These are phyloP conservation scores for Cyberlindnera amylophila DNA, from an alignment of 805 yeast genomes.

Conservation along the genomic window DNA sequence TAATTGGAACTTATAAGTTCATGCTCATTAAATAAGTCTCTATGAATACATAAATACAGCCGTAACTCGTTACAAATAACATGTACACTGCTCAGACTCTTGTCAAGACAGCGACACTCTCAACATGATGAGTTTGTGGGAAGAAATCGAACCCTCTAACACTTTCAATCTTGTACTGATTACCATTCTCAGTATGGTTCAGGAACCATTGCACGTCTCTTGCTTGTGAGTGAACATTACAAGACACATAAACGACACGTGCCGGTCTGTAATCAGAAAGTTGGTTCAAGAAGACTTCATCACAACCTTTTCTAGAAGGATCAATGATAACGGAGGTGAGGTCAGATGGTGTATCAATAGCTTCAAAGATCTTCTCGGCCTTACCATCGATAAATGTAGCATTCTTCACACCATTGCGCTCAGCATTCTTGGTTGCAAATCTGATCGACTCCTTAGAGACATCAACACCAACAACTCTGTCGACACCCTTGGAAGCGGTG, in stretches of 20 bases:
- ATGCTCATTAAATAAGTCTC: background rate
- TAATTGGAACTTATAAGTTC: background rate
- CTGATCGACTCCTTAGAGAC: conserved; percentile 86
- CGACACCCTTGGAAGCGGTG: conserved; percentile 78
- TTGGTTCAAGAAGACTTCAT: conserved; percentile 80
- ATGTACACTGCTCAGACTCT: conserved; percentile 22
- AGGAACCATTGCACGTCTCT: conserved; percentile 85
- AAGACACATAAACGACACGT: conserved; percentile 88
- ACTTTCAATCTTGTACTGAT: conserved; percentile 67
- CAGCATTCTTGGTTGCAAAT: conserved; percentile 82
- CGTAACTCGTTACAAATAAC: background rate
- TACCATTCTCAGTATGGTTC: conserved; percentile 58
- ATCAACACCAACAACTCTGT: conserved; percentile 87
- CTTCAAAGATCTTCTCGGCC: conserved; percentile 84
- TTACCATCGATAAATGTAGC: conserved; percentile 86
- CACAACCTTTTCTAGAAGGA: conserved; percentile 98
- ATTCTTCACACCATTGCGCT: conserved; percentile 67
- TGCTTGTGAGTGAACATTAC: conserved; percentile 98
- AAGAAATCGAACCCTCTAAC: conserved; percentile 94
- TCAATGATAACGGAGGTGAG: conserved; percentile 88
- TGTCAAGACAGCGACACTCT: conserved; percentile 72
- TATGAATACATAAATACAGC: background rate
- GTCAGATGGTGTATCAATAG: conserved; percentile 68
- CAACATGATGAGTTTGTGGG: conserved; percentile 93
- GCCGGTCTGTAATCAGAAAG: conserved; percentile 79